phyloP scores from a whole-genome alignment of 805 yeast species.

The Allodekkera sacchari region DNA sequence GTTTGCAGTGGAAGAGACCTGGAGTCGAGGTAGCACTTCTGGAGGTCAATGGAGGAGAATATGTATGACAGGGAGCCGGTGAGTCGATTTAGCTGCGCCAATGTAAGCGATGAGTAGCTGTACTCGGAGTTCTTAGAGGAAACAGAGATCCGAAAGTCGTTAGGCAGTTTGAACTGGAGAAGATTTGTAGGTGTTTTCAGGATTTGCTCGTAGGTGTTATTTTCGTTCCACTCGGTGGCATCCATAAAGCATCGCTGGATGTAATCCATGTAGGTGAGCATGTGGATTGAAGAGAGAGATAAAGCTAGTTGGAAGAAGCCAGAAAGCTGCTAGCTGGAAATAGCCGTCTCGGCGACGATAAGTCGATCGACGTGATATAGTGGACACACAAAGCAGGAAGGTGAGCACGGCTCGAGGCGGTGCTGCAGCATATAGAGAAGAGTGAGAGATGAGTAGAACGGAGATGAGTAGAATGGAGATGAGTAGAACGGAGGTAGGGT shows the following conservation, averaged over 20 bases:
- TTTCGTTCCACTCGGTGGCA: slow-evolving; percentile 70
- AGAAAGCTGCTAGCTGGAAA: too few species aligned
- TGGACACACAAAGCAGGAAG: too few species aligned
- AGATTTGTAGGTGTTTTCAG: slow-evolving; percentile 63
- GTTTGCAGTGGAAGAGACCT: slow-evolving; percentile 50
- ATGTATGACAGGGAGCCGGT: slow-evolving; percentile 81
- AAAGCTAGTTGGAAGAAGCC: too few species aligned
- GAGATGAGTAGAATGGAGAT: slow-evolving; percentile 2
- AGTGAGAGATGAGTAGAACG: not conserved
- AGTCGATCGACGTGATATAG: too few species aligned
- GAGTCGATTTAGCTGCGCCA: slow-evolving; percentile 55
- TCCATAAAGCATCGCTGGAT: slow-evolving; percentile 63
- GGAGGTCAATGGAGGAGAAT: slow-evolving; percentile 56
- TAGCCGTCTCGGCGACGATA: too few species aligned
- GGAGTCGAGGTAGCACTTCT: slow-evolving; percentile 39
- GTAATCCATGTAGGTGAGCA: slow-evolving; percentile 85
- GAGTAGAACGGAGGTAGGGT: too few species aligned
- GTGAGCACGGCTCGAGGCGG: too few species aligned
- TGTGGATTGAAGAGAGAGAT: too few species aligned
- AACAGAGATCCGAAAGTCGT: slow-evolving; percentile 54
- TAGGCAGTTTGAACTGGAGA: slow-evolving; percentile 67
- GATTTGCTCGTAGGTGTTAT: slow-evolving; percentile 68
- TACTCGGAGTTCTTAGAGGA: slow-evolving; percentile 62
- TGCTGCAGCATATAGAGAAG: not conserved
- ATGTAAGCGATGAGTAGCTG: slow-evolving; percentile 65